Conservation (phyloP, 2,329 filamentous ascomycete species). For the Verticillium klebahnii region DNA sequence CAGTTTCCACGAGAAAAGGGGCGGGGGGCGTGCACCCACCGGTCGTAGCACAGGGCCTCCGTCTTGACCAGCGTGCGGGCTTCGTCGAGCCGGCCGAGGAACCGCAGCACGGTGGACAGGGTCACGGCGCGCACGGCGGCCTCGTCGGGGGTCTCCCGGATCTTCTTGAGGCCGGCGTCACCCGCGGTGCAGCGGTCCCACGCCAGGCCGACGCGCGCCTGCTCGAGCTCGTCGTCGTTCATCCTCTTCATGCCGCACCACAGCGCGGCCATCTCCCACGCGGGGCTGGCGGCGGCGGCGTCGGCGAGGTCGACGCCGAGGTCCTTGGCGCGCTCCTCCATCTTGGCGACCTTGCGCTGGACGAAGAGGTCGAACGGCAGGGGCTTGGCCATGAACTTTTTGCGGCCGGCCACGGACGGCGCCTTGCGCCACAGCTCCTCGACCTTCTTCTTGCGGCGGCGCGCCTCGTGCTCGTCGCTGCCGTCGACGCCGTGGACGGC, state of each 20-base stretch:
- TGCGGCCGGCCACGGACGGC: constrained; percentile 72
- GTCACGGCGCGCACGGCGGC: constrained; percentile 62
- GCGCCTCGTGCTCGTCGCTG: constrained; percentile 38
- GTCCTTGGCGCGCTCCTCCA: constrained; percentile 71
- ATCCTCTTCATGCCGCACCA: constrained; percentile 90
- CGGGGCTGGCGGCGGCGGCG: constrained; percentile 73
- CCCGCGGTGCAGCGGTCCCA: constrained; percentile 58
- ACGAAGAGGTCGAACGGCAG: constrained; percentile 88
- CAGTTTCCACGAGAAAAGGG: background rate
- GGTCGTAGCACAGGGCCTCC: constrained; percentile 61
- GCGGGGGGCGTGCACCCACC: constrained; percentile 31
- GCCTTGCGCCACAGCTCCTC: constrained; percentile 68
- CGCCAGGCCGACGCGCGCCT: constrained; percentile 56
- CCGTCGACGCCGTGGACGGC: constrained; percentile 32
- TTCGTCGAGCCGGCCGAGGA: constrained; percentile 56
- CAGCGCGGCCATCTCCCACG: constrained; percentile 88
- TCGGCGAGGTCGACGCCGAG: constrained; percentile 68
- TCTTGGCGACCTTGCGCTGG: constrained; percentile 78
- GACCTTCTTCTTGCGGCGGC: constrained; percentile 57
- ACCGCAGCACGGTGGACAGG: constrained; percentile 60
- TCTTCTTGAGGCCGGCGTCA: constrained; percentile 34
- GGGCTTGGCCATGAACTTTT: constrained; percentile 83
- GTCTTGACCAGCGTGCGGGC: constrained; percentile 61
- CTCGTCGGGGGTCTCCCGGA: constrained; percentile 54
- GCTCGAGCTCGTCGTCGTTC: constrained; percentile 58